These are phyloP conservation scores for Lichtheimia corymbifera DNA, from an alignment of 371 early-diverging fungal genomes.

Conservation along the genomic window DNA sequence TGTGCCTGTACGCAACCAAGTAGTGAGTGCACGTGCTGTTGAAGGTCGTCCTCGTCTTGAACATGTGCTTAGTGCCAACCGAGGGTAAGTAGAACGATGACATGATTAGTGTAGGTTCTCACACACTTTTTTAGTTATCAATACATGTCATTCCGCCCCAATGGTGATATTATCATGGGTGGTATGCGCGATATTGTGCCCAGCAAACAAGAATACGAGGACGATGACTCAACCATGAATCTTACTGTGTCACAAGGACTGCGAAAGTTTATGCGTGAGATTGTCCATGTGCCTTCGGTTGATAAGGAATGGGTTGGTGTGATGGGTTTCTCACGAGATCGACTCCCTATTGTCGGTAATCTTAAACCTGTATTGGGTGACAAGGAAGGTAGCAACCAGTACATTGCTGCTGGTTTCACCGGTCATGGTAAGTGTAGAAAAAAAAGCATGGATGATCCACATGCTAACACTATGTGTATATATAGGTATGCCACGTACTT, in stretches of 20 bases:
- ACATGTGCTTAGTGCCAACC: conserved; percentile 37
- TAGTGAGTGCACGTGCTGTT: conserved; percentile 27
- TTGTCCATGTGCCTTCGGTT: conserved; percentile 3
- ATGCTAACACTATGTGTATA: not conserved
- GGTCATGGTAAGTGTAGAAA: conserved; percentile 26
- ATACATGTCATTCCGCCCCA: conserved; percentile 48
- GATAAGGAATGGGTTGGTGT: conserved; percentile 38
- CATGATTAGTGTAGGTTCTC: not conserved
- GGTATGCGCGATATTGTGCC: conserved; percentile 49
- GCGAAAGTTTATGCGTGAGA: conserved; percentile 25
- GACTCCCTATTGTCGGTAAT: conserved; percentile 46
- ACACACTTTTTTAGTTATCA: conserved; percentile 29
- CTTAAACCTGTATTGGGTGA: conserved; percentile 16
- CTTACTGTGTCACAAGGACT: conserved; percentile 32
- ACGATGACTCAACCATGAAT: conserved; percentile 39
- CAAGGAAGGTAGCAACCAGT: conserved; percentile 26
- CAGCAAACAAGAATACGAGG: conserved; percentile 32
- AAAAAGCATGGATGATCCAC: not conserved
- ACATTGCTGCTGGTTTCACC: conserved; percentile 44
- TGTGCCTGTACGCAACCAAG: conserved; percentile 56
- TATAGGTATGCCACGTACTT: conserved; percentile 57
- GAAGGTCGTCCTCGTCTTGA: conserved; percentile 24
- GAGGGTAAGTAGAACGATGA: conserved; percentile 17
- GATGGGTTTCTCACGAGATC: conserved; percentile 47
- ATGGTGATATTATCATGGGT: conserved; percentile 51